Percentiles rank a stretch among this genome's conserved stretches.
Evolutionary conservation across 2,329 filamentous ascomycete genomes (phyloP).

Genomic region (Cordyceps fumosorosea): DNA sequence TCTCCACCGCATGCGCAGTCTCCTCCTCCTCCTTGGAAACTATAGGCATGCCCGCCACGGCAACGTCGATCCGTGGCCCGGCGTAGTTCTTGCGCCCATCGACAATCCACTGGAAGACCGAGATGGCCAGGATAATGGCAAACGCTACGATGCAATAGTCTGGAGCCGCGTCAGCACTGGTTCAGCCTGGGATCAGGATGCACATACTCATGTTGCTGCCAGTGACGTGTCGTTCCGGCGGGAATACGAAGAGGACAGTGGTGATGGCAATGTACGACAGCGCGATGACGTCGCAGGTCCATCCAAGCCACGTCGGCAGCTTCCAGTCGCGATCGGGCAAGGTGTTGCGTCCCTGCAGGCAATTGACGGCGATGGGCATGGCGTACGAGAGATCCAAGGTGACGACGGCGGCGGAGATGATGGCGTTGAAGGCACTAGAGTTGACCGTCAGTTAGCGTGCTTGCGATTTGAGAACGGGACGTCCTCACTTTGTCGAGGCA

Average conservation of each 20-base stretch:
- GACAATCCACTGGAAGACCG: conserved; percentile 36
- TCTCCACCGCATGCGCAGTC: conserved; percentile 14
- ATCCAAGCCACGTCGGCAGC: conserved; percentile 29
- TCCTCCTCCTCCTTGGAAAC: background rate
- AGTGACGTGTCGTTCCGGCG: conserved; percentile 57
- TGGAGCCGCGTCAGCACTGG: conserved; percentile 2
- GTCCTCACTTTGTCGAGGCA: conserved; percentile 43
- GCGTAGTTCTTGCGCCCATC: conserved; percentile 40
- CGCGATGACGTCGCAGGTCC: conserved; percentile 35
- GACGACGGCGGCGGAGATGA: conserved; percentile 64
- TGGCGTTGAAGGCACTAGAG: conserved; percentile 59
- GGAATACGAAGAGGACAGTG: conserved; percentile 68
- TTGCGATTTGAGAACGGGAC: background rate
- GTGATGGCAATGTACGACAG: conserved; percentile 59
- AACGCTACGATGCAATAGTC: conserved; percentile 42
- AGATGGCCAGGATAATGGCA: conserved; percentile 37
- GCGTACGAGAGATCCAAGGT: conserved; percentile 66
- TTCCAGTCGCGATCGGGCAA: conserved; percentile 45
- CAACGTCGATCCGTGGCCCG: conserved; percentile 23
- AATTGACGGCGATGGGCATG: conserved; percentile 66
- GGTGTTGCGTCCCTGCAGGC: conserved; percentile 57
- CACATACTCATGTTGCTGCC: conserved; percentile 56
- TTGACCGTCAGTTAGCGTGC: background rate
- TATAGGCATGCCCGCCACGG: background rate
- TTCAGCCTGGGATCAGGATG: background rate